Conservation (phyloP, 1,284 basidiomycete genomes). For the Cutaneotrichosporon cutaneum region DNA sequence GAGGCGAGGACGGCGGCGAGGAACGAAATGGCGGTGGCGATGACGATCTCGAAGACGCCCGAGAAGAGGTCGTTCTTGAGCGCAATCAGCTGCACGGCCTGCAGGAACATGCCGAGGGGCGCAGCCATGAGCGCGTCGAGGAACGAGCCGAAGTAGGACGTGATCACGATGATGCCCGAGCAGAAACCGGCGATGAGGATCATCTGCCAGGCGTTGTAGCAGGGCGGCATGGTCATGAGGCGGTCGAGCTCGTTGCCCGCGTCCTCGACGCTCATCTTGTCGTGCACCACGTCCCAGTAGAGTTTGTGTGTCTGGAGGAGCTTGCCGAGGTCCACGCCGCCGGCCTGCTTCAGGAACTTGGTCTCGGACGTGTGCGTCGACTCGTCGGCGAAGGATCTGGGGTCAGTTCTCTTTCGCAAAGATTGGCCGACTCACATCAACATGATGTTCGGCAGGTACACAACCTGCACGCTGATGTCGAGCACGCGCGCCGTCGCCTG, state of each 20-base stretch:
- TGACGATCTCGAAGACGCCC: constrained; percentile 63
- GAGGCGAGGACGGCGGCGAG: constrained; percentile 72
- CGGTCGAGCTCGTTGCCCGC: constrained; percentile 70
- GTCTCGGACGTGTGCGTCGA: constrained; percentile 81
- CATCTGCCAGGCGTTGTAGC: constrained; percentile 67
- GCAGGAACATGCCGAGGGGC: constrained; percentile 75
- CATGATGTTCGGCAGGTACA: constrained; percentile 83
- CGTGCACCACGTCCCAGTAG: constrained; percentile 87
- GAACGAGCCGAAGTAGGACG: constrained; percentile 56
- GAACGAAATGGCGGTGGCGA: constrained; percentile 64
- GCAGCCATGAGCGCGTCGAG: constrained; percentile 73
- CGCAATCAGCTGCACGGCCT: constrained; percentile 70
- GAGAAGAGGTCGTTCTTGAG: constrained; percentile 77
- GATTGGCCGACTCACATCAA: constrained; percentile 55
- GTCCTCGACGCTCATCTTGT: constrained; percentile 75
- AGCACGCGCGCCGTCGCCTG: constrained; percentile 82
- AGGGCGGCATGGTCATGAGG: constrained; percentile 65
- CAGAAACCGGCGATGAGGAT: constrained; percentile 78
- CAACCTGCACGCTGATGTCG: constrained; percentile 76
- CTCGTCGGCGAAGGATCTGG: constrained; percentile 69
- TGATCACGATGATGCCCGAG: constrained; percentile 68
- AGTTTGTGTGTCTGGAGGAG: constrained; percentile 71
- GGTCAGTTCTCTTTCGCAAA: neutral
- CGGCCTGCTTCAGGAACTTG: constrained; percentile 76
- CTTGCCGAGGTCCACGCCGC: constrained; percentile 72